Base-by-base conservation (phyloP, 2,329 filamentous ascomycete genomes). In the Macrophomina pseudophaseolina region DNA sequence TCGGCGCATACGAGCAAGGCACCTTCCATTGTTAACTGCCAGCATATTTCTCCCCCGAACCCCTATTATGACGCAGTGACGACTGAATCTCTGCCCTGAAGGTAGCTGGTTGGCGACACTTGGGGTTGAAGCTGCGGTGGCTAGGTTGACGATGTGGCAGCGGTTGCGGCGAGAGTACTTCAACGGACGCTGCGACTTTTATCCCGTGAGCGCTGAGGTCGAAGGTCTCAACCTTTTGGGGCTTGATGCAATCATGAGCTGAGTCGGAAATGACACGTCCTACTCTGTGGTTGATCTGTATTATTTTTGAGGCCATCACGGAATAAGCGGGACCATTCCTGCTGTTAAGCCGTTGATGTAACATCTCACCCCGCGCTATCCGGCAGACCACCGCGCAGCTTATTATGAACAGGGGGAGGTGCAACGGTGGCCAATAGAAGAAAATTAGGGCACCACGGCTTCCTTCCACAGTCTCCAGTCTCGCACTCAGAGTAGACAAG, bases 21-120 rank as follows among this genome's bases (percentile, higher is more conserved):
- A n/a, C 71, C 71, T 12, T 64, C 46, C 30, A 51, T 9, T 3
- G 44, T 46, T n/a, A 51, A 40, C 9, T 51, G 60, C 28, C 33
- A 18, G 46, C 46, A 64, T 5, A 52, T 64, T 32, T 76, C 76
- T 70, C 72, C 69, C 33, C 74, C 75, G 35, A 76, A 74, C n/a
- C 76, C 75, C 46, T 71, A 69, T 59, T 75, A 71, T 2, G 73
- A 72, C 58, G 73, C 74, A 66, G 75, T 77, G 7, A 78, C 68
- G 18, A 77, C 69, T 2, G 74, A 72, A 11, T 75, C 69, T 65
- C 73, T 72, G 7, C 32, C n/a, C 6, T 46, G 28, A 12, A 60
- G 56, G 14, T 40, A 40, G 7, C 23, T 38, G 16, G 2, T 11
- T 18, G 40, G 28, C 28, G 18, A 11, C 9, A 2, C 1, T 5